Base-by-base conservation (phyloP, 148 eudicot species). In the Cornus controversa region DNA sequence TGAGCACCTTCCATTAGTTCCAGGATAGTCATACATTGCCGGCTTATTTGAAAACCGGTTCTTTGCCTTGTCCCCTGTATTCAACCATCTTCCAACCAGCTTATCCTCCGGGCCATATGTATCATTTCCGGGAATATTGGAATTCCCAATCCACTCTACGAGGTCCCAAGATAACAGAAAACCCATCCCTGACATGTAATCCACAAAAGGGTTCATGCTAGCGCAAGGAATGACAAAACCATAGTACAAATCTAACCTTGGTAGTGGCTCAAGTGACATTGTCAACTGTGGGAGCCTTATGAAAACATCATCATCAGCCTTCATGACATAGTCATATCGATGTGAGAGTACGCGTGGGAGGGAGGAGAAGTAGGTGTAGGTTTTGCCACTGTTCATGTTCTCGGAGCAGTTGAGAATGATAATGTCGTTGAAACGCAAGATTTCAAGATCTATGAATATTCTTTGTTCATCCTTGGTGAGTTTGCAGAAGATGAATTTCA, bases 171-270 rank as follows among this genome's bases (percentile, higher is more conserved):
- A 90, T 34, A 90, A 26, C 27, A 86, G 47, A 72, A 79, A 88
- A 14, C 91, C 91, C 91, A 90, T 88, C 24, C 91, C 93, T 0
- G 91, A 88, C 93, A 90, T 90, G 85, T 86, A 90, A 23, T 79
- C 74, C 34, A 78, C 82, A 24, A 77, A 87, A 2, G 93, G 88
- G 71, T 90, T 80, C 93, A 86, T 84, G 77, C 93, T 90, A 57
- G 67, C 75, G 57, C 93, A 90, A 7, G 93, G 89, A 45, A 90
- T 82, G 34, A 84, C 93, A 31, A 77, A 88, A 0, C 91, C 91
- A 54, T 86, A 86, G 78, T 88, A 90, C 78, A 88, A 42, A 71
- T 90, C 90, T 5, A 47, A 18, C 71, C 93, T 88, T 2, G 91
- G 87, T 22, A 86, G 27, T 24, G 83, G 77, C 24, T 70, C 22